Percentiles rank a stretch among this genome's conserved stretches.
These are phyloP conservation scores for Alternaria alternata DNA, from an alignment of 2,329 filamentous ascomycete species.

Conservation along the genomic window DNA sequence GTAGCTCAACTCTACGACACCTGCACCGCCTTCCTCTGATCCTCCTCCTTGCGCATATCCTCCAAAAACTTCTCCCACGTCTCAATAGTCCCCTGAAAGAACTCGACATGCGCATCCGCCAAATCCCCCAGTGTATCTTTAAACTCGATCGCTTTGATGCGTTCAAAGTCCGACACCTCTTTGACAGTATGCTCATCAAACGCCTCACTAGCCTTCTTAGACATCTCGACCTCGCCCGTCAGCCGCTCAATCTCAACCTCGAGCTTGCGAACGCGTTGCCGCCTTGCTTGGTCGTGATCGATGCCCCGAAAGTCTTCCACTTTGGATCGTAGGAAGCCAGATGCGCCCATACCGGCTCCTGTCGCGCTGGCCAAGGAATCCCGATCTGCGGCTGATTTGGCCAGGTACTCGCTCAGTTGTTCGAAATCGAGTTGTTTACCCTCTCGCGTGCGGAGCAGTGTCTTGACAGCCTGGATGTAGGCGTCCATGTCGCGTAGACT, in stretches of 20 bases:
- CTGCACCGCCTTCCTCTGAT: conserved; percentile 39
- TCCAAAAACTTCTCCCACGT: conserved; percentile 91
- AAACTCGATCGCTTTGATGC: conserved; percentile 95
- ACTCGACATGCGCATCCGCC: conserved; percentile 84
- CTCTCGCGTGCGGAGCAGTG: conserved; percentile 89
- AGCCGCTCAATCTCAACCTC: conserved; percentile 93
- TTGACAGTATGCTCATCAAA: conserved; percentile 97
- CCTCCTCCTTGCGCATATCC: conserved; percentile 79
- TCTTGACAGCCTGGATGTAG: conserved; percentile 87
- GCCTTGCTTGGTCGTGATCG: conserved; percentile 89
- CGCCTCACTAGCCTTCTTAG: conserved; percentile 85
- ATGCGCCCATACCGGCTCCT: conserved; percentile 72
- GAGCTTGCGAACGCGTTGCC: conserved; percentile 86
- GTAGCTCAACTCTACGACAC: conserved; percentile 21
- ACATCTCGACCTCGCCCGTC: conserved; percentile 83
- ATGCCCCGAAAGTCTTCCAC: conserved; percentile 97
- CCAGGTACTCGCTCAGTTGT: conserved; percentile 92
- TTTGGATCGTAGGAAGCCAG: conserved; percentile 89
- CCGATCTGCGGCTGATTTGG: conserved; percentile 86
- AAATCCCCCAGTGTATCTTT: conserved; percentile 83
- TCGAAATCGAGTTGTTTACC: conserved; percentile 99
- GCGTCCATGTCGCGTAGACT: conserved; percentile 94
- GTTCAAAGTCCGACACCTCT: conserved; percentile 92
- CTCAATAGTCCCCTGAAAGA: conserved; percentile 80
- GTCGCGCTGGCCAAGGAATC: conserved; percentile 77